Evolutionary conservation across 371 early-diverging fungal species (phyloP).

Genomic region (Apophysomyces trapeziformis): DNA sequence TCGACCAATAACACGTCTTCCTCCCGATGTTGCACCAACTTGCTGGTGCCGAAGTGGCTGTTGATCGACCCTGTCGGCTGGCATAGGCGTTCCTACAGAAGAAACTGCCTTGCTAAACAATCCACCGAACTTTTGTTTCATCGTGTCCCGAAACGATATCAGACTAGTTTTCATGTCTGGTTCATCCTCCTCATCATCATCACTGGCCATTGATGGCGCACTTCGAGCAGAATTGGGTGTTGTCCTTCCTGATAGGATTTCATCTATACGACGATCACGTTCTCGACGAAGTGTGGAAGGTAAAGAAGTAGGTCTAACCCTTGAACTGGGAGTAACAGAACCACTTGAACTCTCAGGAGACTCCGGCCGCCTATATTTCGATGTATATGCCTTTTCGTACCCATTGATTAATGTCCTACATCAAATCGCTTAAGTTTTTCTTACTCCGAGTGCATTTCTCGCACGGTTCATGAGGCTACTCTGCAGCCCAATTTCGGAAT

Average conservation of each 20-base stretch:
- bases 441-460: slow-evolving; percentile 17
- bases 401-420: neutral
- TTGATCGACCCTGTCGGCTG: neutral
- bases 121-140: slow-evolving; percentile 33
- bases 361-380: slow-evolving; percentile 35
- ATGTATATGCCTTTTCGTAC: slow-evolving; percentile 24
- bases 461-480: slow-evolving; percentile 32
- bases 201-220: slow-evolving; percentile 7
- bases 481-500: slow-evolving; percentile 26
- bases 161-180: slow-evolving; percentile 20
- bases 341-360: slow-evolving; percentile 15
- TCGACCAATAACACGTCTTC: slow-evolving; percentile 37
- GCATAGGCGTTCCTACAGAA: slow-evolving; percentile 6
- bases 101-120: slow-evolving; percentile 26
- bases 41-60: slow-evolving; percentile 16
- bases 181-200: neutral
- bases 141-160: slow-evolving; percentile 31
- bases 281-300: slow-evolving; percentile 29
- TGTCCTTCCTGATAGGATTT: slow-evolving; percentile 36
- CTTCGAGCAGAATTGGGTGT: slow-evolving; percentile 14
- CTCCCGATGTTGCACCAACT: neutral
- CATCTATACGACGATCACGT: slow-evolving; percentile 45
- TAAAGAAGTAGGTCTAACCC: slow-evolving; percentile 2
- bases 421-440: neutral
- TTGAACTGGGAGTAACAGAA: slow-evolving; percentile 7